Evolutionary conservation across 2,329 filamentous ascomycete genomes (phyloP), one percentile per base, ranked within the genome.

Genomic region (Arthroderma sp.): DNA sequence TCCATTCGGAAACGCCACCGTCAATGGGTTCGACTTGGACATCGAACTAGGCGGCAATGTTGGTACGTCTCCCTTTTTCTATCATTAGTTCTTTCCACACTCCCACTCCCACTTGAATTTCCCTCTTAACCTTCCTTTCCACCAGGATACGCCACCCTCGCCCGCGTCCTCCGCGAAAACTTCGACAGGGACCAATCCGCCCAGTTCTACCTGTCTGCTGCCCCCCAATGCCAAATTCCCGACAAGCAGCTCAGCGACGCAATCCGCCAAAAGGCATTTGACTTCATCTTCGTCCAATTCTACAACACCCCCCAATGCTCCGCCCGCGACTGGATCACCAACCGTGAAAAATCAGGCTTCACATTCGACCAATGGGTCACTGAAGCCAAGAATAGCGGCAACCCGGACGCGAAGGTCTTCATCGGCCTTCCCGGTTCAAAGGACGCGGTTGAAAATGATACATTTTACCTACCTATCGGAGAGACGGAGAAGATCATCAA

Each of bases 1-100:
- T 48, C 71, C 72, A 1, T 73, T 73, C 48, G 66, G 66, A 0
- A 54, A 66, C 46, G 61, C 59, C 32, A 53, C 59, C 1, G 57
- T 75, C 6, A 71, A 75, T 55, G 72, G 72, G 3, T 74, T 74
- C 45, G 72, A 75, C 54, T 64, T 75, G 42, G 71, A 74, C 53
- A 67, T 64, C 29, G 61, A 65, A 48, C 49, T 58, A 42, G 56
- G 58, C 33, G 55, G 58, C 22, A 48, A 39, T 11, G 48, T 47
- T 44, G 61, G 62, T 65, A 56, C 43, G 57, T 48, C 15, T 10
- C 11, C 15, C 28, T 15, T 7, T 8, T 1, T 11, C 1, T 11
- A 27, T 30, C 4, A 6, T n/a, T 41, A 40, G 39, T 44, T 31
- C 48, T 29, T 29, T 34, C 32, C 32, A 34, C 11, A 8, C 8